Conservation (phyloP, 306 rosid species). For the Lathyrus sativus region DNA sequence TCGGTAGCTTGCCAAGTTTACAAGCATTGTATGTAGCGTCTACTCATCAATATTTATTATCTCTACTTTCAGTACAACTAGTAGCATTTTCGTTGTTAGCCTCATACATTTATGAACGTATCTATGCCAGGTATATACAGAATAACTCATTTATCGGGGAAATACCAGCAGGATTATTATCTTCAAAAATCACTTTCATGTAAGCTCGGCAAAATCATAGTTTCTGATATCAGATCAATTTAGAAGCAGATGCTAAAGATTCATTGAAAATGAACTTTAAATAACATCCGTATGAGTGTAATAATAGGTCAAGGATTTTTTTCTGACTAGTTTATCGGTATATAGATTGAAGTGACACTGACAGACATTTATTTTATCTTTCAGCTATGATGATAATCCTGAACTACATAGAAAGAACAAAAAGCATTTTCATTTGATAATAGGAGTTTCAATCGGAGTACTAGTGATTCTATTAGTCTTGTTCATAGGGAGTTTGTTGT, state of each 20-base stretch:
- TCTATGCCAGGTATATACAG: slow-evolving; percentile 75
- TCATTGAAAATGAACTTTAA: slow-evolving; percentile 18
- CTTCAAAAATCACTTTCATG: slow-evolving; percentile 65
- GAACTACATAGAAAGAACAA: slow-evolving; percentile 52
- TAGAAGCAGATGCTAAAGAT: neutral
- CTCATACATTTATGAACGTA: slow-evolving; percentile 26
- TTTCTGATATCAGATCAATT: slow-evolving; percentile 19
- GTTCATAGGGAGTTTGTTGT: slow-evolving; percentile 60
- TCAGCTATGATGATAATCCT: slow-evolving; percentile 69
- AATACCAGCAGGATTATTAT: slow-evolving; percentile 70
- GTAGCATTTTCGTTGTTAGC: slow-evolving; percentile 34
- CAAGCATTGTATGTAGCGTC: slow-evolving; percentile 78
- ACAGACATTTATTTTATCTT: slow-evolving; percentile 31
- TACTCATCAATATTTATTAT: slow-evolving; percentile 22
- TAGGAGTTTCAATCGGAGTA: slow-evolving; percentile 70
- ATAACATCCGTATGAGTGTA: neutral
- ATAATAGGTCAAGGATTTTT: neutral
- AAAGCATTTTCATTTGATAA: slow-evolving; percentile 63
- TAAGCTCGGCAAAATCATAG: slow-evolving; percentile 29
- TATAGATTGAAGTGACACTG: slow-evolving; percentile 33
- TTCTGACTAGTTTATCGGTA: neutral
- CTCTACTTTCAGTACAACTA: slow-evolving; percentile 21
- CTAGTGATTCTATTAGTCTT: slow-evolving; percentile 52
- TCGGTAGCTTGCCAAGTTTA: slow-evolving; percentile 73
- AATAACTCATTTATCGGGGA: slow-evolving; percentile 85